phyloP scores from a whole-genome alignment of 257 asterid species.

The Cordia subcordata region DNA sequence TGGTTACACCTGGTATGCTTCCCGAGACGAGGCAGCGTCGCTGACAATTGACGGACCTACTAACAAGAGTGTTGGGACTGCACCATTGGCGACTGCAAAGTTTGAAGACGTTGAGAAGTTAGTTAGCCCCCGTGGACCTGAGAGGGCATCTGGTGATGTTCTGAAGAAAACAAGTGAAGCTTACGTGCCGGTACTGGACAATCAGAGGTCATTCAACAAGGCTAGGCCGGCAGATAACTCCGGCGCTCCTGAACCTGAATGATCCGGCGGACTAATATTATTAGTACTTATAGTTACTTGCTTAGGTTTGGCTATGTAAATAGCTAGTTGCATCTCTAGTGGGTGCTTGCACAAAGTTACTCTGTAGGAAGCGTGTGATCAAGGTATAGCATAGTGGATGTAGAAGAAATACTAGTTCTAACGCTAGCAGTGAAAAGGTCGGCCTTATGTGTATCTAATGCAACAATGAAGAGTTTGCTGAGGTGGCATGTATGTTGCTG shows the following conservation, averaged over 20 bases:
- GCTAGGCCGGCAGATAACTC: slow-evolving; percentile 22
- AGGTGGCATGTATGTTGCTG: neutral
- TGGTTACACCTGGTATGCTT: slow-evolving; percentile 77
- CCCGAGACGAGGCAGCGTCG: slow-evolving; percentile 66
- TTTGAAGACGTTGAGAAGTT: slow-evolving; percentile 62
- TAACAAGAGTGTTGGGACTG: slow-evolving; percentile 39
- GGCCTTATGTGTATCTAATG: neutral
- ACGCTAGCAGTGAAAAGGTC: neutral
- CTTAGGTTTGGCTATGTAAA: neutral
- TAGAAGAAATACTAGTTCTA: neutral
- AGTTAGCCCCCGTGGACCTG: slow-evolving; percentile 50
- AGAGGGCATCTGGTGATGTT: slow-evolving; percentile 29
- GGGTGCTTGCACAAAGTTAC: too few species aligned
- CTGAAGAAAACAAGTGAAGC: slow-evolving; percentile 52
- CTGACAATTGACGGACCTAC: slow-evolving; percentile 65
- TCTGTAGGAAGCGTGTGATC: too few species aligned
- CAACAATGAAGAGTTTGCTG: neutral
- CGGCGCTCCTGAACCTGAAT: slow-evolving; percentile 3
- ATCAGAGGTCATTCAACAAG: slow-evolving; percentile 39
- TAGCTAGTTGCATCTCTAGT: neutral
- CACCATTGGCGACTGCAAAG: slow-evolving; percentile 67
- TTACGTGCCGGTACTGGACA: slow-evolving; percentile 37
- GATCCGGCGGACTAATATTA: neutral
- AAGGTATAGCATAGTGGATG: too few species aligned
- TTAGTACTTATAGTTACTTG: neutral